Evolutionary conservation across 768 basidiomycete species (phyloP).

Genomic region (Pisolithus orientalis): DNA sequence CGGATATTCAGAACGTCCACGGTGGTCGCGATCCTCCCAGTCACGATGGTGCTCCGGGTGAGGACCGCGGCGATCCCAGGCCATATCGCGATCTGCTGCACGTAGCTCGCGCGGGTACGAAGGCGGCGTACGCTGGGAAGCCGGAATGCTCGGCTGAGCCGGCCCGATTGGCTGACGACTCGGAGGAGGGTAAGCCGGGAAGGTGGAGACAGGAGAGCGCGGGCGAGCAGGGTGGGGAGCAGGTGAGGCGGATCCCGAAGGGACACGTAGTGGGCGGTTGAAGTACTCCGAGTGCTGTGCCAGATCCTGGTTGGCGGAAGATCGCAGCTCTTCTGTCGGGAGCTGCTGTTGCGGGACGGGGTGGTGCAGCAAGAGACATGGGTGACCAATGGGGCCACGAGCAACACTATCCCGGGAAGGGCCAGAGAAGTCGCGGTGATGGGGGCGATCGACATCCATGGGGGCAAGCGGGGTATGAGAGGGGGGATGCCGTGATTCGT

Average conservation of each 20-base stretch:
- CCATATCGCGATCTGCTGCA: constrained; percentile 43
- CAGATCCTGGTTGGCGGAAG: constrained; percentile 30
- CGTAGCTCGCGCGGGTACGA: constrained; percentile 51
- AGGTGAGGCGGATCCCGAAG: constrained; percentile 58
- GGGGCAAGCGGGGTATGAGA: constrained; percentile 72
- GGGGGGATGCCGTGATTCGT: constrained; percentile 63
- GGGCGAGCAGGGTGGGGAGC: constrained; percentile 39
- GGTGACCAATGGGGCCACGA: constrained; percentile 53
- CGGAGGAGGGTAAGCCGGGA: constrained; percentile 42
- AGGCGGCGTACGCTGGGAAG: constrained; percentile 56
- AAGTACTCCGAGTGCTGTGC: constrained; percentile 55
- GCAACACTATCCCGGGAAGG: constrained; percentile 37
- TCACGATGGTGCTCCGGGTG: constrained; percentile 41
- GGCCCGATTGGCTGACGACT: constrained; percentile 46
- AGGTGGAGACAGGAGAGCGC: constrained; percentile 46
- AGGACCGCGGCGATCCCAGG: constrained; percentile 57
- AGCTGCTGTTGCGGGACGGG: constrained; percentile 56
- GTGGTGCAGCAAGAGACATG: constrained; percentile 59
- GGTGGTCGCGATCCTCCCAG: constrained; percentile 37
- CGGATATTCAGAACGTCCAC: constrained; percentile 36
- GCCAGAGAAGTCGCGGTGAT: constrained; percentile 52
- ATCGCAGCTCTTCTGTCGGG: constrained; percentile 46
- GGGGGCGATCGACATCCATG: constrained; percentile 62
- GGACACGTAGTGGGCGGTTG: constrained; percentile 43
- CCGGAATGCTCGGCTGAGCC: constrained; percentile 37